Conservation (phyloP, 2,329 filamentous ascomycete species). For the Ceratocystis diversiconidia region DNA sequence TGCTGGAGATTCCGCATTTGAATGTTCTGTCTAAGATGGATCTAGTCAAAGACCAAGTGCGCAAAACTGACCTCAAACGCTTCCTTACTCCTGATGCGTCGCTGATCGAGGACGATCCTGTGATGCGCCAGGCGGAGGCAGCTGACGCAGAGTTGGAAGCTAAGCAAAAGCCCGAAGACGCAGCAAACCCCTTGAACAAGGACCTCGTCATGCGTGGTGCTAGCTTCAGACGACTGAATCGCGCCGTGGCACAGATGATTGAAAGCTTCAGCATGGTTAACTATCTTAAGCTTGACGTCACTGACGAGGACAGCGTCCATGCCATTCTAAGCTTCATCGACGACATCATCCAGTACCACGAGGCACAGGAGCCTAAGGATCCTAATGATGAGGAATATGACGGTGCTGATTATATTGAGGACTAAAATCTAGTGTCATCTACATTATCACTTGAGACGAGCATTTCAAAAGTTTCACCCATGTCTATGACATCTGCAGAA, state of each 20-base stretch:
- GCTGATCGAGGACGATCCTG: conserved; percentile 66
- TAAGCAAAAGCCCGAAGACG: conserved; percentile 28
- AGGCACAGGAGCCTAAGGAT: conserved; percentile 82
- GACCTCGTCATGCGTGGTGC: conserved; percentile 64
- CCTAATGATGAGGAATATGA: conserved; percentile 46
- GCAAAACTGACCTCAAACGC: conserved; percentile 73
- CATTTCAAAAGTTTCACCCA: neutral
- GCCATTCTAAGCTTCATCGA: conserved; percentile 82
- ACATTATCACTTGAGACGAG: neutral
- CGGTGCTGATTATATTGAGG: conserved; percentile 28
- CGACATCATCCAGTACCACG: conserved; percentile 84
- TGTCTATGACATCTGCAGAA: neutral
- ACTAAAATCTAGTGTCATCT: conserved; percentile 1
- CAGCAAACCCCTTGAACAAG: conserved; percentile 45
- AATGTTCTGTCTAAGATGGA: conserved; percentile 98
- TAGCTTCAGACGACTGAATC: conserved; percentile 71
- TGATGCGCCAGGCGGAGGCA: conserved; percentile 27
- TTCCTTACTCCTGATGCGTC: conserved; percentile 78
- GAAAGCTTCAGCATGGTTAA: conserved; percentile 98
- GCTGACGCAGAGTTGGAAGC: conserved; percentile 52
- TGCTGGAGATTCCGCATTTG: conserved; percentile 92
- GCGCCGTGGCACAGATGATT: conserved; percentile 77
- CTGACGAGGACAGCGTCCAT: conserved; percentile 82
- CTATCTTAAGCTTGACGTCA: conserved; percentile 76
- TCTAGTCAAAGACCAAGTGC: conserved; percentile 76